A percentile compares a stretch with the other conserved stretches of the same genome.
phyloP scores from a whole-genome alignment of 352 stramenopile genomes.

The Peronospora destructor region DNA sequence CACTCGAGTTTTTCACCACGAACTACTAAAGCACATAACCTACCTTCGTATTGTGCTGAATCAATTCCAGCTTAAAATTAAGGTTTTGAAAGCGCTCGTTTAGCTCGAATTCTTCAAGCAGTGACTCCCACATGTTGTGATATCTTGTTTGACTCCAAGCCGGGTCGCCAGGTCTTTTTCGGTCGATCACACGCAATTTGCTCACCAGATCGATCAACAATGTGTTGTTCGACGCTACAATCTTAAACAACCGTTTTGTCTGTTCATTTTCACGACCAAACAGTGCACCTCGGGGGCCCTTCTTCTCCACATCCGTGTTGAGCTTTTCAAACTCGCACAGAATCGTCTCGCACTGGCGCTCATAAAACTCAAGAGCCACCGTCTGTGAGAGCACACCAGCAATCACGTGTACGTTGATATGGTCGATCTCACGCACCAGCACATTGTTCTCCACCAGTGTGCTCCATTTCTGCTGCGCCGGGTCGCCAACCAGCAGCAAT shows the following conservation, averaged over 20 bases:
- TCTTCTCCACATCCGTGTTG: slow-evolving; percentile 83
- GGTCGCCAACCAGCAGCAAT: slow-evolving; percentile 64
- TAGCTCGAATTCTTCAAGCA: slow-evolving; percentile 91
- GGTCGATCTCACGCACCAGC: slow-evolving; percentile 71
- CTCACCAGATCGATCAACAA: slow-evolving; percentile 94
- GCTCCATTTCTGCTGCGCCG: slow-evolving; percentile 68
- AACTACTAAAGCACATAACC: slow-evolving; percentile 2
- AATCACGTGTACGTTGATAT: slow-evolving; percentile 89
- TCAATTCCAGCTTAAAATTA: slow-evolving; percentile 96
- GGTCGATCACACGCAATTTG: slow-evolving; percentile 94
- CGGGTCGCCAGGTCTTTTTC: slow-evolving; percentile 85
- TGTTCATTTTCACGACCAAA: slow-evolving; percentile 74
- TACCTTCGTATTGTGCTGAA: slow-evolving; percentile 96
- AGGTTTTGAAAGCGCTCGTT: slow-evolving; percentile 93
- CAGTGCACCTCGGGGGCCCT: slow-evolving; percentile 58
- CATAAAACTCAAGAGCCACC: slow-evolving; percentile 94
- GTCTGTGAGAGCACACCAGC: slow-evolving; percentile 93
- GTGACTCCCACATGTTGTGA: slow-evolving; percentile 86
- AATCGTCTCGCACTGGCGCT: slow-evolving; percentile 92
- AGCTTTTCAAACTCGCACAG: slow-evolving; percentile 91
- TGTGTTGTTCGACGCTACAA: slow-evolving; percentile 94
- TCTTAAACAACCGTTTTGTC: slow-evolving; percentile 78
- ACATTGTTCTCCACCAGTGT: slow-evolving; percentile 80
- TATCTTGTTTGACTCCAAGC: slow-evolving; percentile 95
- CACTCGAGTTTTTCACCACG: not conserved